Percentiles rank a stretch among this genome's conserved stretches.
These are phyloP conservation scores for Epithemia pelagica DNA, from an alignment of 108 stramenopile genomes.

Conservation along the genomic window DNA sequence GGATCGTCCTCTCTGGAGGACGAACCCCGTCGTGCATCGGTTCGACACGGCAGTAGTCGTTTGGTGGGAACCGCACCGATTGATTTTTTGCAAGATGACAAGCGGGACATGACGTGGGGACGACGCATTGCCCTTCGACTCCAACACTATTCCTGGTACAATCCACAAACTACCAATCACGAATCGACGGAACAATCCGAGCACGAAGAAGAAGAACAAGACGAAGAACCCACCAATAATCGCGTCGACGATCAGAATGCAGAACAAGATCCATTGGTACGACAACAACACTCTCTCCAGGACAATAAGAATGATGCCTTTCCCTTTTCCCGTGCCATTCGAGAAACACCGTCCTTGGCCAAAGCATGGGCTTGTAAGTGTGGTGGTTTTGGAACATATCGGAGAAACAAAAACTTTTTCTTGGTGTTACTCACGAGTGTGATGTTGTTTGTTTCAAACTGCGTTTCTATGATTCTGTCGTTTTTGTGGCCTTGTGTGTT, in stretches of 20 bases:
- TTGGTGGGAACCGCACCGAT: too few relatives aligned
- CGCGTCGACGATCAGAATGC: background rate
- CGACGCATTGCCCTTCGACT: conserved; percentile 50
- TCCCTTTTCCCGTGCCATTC: conserved; percentile 6
- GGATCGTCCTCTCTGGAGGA: too few relatives aligned
- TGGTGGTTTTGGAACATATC: background rate
- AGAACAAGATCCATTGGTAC: too few relatives aligned
- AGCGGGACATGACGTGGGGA: conserved; percentile 58
- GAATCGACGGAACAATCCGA: background rate
- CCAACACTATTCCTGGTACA: conserved; percentile 56
- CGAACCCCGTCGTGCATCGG: too few relatives aligned
- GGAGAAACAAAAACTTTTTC: background rate
- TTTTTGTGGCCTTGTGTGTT: too few relatives aligned
- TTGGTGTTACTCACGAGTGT: background rate
- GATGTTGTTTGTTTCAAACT: background rate
- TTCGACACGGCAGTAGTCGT: too few relatives aligned
- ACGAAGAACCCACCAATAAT: background rate
- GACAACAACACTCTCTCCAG: too few relatives aligned
- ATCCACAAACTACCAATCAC: conserved; percentile 27
- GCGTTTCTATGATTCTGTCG: background rate
- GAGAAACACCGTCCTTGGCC: conserved; percentile 30
- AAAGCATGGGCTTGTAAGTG: conserved; percentile 65
- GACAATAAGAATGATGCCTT: conserved; percentile 3
- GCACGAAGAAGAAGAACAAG: background rate
- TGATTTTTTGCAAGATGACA: conserved; percentile 37